A percentile compares a stretch with the other conserved stretches of the same genome.
These are phyloP conservation scores for Gynostemma pentaphyllum DNA, from an alignment of 306 rosid genomes.

Conservation along the genomic window DNA sequence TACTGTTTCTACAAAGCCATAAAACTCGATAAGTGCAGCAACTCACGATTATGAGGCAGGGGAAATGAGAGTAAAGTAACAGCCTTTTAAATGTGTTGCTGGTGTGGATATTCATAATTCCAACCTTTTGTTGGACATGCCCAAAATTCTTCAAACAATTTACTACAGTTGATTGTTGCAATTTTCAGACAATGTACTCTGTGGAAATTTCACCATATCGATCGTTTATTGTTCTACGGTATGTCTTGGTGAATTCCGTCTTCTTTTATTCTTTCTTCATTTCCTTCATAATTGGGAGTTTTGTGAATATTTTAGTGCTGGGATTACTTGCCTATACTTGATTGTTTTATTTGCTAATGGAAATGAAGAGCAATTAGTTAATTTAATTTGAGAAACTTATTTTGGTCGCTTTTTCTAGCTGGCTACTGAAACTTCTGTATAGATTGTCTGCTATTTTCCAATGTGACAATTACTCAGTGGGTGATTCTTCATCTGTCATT, in stretches of 20 bases:
- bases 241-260: no score
- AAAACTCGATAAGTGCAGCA: not conserved
- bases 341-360: no score
- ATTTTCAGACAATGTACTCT: not conserved
- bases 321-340: no score
- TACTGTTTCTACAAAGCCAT: not conserved
- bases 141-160: not conserved
- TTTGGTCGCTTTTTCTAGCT: no score
- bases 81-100: not conserved
- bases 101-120: not conserved
- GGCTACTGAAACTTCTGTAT: no score
- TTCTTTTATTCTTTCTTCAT: no score
- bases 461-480: not conserved
- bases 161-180: not conserved
- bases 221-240: not conserved
- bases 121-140: not conserved
- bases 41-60: not conserved
- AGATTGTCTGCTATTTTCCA: no score
- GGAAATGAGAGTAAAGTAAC: not conserved
- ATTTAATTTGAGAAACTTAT: no score
- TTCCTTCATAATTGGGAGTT: no score
- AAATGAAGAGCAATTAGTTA: no score
- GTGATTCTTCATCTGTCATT: not conserved
- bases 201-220: not conserved
- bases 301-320: no score